phyloP scores from a whole-genome alignment of 176 grass and related monocot species.

The Raddia distichophylla region DNA sequence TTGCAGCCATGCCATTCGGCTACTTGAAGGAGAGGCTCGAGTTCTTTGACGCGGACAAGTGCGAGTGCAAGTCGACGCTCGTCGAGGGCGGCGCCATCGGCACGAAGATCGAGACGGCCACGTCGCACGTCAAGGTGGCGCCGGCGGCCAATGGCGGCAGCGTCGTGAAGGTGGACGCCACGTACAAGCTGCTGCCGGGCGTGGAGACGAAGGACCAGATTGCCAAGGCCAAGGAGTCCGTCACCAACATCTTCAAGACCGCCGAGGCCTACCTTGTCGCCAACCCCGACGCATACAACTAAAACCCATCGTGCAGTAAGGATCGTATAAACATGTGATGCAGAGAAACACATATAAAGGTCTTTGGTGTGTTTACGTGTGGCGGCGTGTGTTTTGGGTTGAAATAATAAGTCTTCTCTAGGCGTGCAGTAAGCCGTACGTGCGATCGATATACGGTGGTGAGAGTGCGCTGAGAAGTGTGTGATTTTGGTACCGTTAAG shows the following conservation, averaged over 20 bases:
- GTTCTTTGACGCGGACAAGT: conserved; percentile 58
- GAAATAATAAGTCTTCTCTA: conserved; percentile 19
- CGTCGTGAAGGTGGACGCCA: conserved; percentile 54
- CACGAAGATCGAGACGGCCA: conserved; percentile 40
- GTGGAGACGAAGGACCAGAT: conserved; percentile 46
- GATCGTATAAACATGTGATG: not conserved
- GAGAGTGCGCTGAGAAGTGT: not conserved
- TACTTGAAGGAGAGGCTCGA: conserved; percentile 67
- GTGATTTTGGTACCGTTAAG: not conserved
- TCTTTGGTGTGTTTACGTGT: not conserved
- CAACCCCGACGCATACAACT: conserved; percentile 70
- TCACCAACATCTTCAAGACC: conserved; percentile 53
- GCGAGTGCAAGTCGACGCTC: conserved; percentile 59
- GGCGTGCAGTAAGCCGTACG: not conserved
- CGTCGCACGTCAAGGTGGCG: conserved; percentile 68
- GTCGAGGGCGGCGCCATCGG: conserved; percentile 72
- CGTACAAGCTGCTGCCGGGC: conserved; percentile 53
- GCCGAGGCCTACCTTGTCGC: conserved; percentile 63
- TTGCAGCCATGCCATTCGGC: conserved; percentile 57
- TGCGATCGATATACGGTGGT: not conserved
- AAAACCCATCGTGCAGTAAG: not conserved
- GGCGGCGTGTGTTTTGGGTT: not conserved
- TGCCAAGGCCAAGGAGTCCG: conserved; percentile 49
- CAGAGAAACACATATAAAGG: not conserved
- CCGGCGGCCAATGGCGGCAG: conserved; percentile 51